Evolutionary conservation across 768 basidiomycete species (phyloP).

Genomic region (Saitozyma sp.): DNA sequence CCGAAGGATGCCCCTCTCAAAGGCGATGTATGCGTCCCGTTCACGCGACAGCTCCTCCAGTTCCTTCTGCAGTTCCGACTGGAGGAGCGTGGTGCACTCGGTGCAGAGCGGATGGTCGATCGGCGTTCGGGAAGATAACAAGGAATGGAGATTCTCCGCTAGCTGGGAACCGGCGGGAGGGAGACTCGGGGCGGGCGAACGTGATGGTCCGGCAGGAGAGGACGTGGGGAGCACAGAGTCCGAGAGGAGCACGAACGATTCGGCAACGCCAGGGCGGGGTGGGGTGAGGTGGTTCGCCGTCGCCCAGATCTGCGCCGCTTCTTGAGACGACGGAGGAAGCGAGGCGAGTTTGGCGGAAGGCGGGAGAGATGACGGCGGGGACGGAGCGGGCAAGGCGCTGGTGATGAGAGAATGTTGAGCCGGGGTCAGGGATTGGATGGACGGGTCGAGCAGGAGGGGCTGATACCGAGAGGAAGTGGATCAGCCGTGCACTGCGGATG

Average conservation of each 20-base stretch:
- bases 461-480: conserved; percentile 42
- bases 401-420: conserved; percentile 85
- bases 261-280: conserved; percentile 14
- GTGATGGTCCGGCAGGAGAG: conserved; percentile 58
- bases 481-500: background rate
- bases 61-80: conserved; percentile 71
- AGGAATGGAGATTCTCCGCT: conserved; percentile 35
- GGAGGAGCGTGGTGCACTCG: conserved; percentile 84
- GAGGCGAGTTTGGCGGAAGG: conserved; percentile 38
- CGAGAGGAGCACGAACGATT: conserved; percentile 37
- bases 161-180: conserved; percentile 21
- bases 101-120: conserved; percentile 93
- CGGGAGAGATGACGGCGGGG: conserved; percentile 50
- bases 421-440: conserved; percentile 79
- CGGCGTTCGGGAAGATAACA: conserved; percentile 49
- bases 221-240: conserved; percentile 54
- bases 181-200: background rate
- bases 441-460: conserved; percentile 87
- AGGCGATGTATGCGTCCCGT: conserved; percentile 87
- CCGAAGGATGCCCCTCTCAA: conserved; percentile 81
- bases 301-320: conserved; percentile 33
- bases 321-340: conserved; percentile 56
- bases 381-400: conserved; percentile 62
- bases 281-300: conserved; percentile 12
- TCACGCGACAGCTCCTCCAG: conserved; percentile 89